Evolutionary conservation across 805 yeast species (phyloP).

Genomic region (Kazachstania martiniae): DNA sequence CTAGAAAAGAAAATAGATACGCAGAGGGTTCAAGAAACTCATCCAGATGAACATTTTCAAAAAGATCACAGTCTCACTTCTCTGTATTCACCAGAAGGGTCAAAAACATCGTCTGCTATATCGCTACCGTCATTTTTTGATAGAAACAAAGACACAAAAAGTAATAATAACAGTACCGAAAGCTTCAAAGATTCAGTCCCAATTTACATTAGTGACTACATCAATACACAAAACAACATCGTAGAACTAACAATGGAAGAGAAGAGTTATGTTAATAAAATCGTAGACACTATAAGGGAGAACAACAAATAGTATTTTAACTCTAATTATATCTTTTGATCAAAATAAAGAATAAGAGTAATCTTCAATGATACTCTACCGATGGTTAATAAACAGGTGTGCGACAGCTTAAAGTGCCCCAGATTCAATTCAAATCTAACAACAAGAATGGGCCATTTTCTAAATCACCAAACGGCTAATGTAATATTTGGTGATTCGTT

Average conservation of each 20-base stretch:
- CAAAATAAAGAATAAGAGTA: no score
- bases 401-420: no score
- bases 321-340: no score
- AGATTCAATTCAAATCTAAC: no score
- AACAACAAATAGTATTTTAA: no score
- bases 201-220: constrained; percentile 7
- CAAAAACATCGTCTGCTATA: neutral
- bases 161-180: neutral
- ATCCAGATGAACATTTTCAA: neutral
- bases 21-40: neutral
- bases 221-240: constrained; percentile 4
- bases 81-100: neutral
- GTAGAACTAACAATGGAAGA: constrained; percentile 6
- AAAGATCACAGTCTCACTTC: neutral
- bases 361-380: no score
- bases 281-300: constrained; percentile 13
- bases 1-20: constrained; percentile 7
- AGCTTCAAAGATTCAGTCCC: constrained; percentile 1
- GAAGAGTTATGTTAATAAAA: constrained; percentile 11
- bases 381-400: no score
- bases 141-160: neutral
- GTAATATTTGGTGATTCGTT: no score
- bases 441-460: no score
- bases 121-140: no score
- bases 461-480: no score